Evolutionary conservation across 768 basidiomycete species (phyloP), one percentile per base, ranked within the genome.

Genomic region (Rickenella mellea): DNA sequence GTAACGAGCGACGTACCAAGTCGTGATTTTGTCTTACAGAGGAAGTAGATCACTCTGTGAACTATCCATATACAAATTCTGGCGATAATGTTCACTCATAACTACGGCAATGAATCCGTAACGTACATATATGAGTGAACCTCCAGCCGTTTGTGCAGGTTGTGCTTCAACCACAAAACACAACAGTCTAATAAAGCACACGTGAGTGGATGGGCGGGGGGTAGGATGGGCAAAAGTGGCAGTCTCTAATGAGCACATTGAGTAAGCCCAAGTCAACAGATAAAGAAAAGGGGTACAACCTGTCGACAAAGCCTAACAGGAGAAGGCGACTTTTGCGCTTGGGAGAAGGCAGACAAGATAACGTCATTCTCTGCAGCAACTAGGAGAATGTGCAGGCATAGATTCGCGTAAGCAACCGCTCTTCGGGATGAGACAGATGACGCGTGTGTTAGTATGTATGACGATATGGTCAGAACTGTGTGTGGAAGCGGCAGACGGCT

Each of bases 121-220:
- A 57, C 76, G 33, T 50, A 80, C 82, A 65, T 59, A 49, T 80
- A 82, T 5, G 71, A 70, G 22, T 66, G 61, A 0, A 73, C 69
- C 44, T 82, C 76, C 4, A 83, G 58, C 22, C 64, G 69, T 49
- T 71, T 80, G 43, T 82, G 77, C 24, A 84, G 59, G 52, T 82
- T 83, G 49, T 85, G 81, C 14, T 78, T 73, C 21, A 83, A 56
- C 79, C 80, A 84, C 11, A 84, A 62, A 5, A 79, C 66, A 49
- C 76, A 79, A 43, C 76, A 81, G 54, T 84, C 80, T n/a, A 84
- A 52, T 19, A 83, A 42, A 3, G 78, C 71, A 49, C 76, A 78
- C 20, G 80, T 47, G 1, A 71, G 70, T 1, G 76, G 64, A 39
- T 70, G 62, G 7, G 64, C 59, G 4, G 64, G 42, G 1, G 56